Evolutionary conservation across 2,329 filamentous ascomycete species (phyloP), one percentile per base, ranked within the genome.

Genomic region (Aphanocladium album): DNA sequence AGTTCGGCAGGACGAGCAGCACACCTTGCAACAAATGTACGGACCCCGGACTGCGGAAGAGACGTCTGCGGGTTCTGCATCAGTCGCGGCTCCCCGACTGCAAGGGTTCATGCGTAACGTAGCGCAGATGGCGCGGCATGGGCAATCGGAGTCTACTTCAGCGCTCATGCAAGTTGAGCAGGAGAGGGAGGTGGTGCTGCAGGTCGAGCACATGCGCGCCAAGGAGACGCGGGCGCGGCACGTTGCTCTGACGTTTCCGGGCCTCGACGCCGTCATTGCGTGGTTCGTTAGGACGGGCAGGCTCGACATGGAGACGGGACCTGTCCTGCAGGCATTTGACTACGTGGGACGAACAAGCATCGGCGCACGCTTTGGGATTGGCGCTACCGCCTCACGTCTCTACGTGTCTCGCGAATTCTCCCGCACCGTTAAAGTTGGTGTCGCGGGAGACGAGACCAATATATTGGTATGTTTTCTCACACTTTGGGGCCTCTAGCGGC

Each of bases 101-200:
- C 23, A 19, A 17, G 5, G 14, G 3, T 58, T 51, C 17, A 23
- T 33, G 14, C 12, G 21, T 12, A 43, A 17, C 11, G 46, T 33
- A n/a, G 23, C 8, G 1, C 17, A 23, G 9, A 58, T 58, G 56
- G 35, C 23, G 0, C 35, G 7, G 2, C 14, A 33, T 0, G 47
- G 53, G 4, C 21, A 51, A 2, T 17, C 27, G 2, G 50, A 4
- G 1, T 76, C 80, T 56, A 75, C 73, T 0, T 81, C 81, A 0
- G 80, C 82, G 0, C 69, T 89, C 0, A 78, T 87, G 52, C 86
- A 89, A 59, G 85, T 82, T 0, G 80, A 82, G 43, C 79, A 82
- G 61, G 83, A 88, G 64, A 73, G 84, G 17, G 84, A 88, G 62
- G 77, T 87, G 0, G 83, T 81, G 3, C 76, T 80, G 17, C 80